These are phyloP conservation scores for Rhizopus sp. DNA, from an alignment of 371 early-diverging fungal species.

Conservation along the genomic window DNA sequence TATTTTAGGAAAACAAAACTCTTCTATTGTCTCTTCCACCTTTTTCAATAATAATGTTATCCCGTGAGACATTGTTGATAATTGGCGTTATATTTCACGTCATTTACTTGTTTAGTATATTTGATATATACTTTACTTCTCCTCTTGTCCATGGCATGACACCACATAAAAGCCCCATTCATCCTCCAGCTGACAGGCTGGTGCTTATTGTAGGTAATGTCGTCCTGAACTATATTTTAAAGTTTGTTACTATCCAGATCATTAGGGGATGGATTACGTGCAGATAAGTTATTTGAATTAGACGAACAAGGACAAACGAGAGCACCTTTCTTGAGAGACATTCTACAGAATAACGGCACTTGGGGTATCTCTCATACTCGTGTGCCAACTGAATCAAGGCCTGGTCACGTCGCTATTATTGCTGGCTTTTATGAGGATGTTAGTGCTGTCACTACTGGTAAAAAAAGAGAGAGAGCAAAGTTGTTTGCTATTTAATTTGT, in stretches of 20 bases:
- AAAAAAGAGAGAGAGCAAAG: not conserved
- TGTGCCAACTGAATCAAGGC: constrained; percentile 98
- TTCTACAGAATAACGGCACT: constrained; percentile 66
- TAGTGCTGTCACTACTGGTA: constrained; percentile 93
- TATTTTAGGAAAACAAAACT: not conserved
- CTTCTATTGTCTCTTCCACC: not conserved
- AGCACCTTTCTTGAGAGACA: constrained; percentile 76
- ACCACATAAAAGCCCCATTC: constrained; percentile 65
- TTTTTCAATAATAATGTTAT: constrained; percentile 27
- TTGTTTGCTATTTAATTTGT: not conserved
- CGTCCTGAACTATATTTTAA: constrained; percentile 3
- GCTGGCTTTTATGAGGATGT: constrained; percentile 98
- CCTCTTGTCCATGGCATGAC: constrained; percentile 96
- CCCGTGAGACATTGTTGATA: constrained; percentile 59
- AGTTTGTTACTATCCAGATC: not conserved
- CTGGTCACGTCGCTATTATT: constrained; percentile 96
- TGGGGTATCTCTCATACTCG: constrained; percentile 96
- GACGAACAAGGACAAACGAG: constrained; percentile 48
- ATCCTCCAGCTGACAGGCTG: constrained; percentile 88
- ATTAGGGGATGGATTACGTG: constrained; percentile 90
- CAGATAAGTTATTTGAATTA: constrained; percentile 85
- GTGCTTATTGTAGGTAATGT: constrained; percentile 84
- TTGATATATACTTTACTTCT: constrained; percentile 98
- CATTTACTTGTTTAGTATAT: constrained; percentile 87
- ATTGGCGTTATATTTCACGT: constrained; percentile 91